Evolutionary conservation across 768 basidiomycete genomes (phyloP).

Genomic region (Boletus insuetus): DNA sequence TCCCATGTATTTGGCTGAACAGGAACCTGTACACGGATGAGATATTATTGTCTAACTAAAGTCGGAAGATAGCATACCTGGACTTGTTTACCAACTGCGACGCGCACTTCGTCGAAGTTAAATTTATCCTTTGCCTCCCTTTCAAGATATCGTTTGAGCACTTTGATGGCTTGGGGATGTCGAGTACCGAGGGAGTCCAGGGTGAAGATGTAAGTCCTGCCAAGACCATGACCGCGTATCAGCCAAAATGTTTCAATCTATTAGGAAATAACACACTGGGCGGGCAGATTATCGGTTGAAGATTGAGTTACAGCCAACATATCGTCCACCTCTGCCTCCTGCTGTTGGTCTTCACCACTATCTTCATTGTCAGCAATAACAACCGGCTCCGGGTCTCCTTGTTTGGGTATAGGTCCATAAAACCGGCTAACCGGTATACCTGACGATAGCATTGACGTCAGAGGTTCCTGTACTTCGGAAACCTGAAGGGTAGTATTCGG

Average conservation of each 20-base stretch:
- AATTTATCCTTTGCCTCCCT: constrained; percentile 79
- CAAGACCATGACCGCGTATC: background rate
- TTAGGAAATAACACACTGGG: constrained; percentile 19
- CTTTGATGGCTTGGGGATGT: constrained; percentile 65
- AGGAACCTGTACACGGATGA: constrained; percentile 60
- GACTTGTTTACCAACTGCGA: constrained; percentile 47
- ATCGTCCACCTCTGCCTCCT: constrained; percentile 32
- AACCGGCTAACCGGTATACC: constrained; percentile 21
- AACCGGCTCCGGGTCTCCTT: background rate
- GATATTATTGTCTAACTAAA: background rate
- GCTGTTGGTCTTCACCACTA: constrained; percentile 26
- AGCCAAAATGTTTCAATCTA: background rate
- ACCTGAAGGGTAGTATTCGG: background rate
- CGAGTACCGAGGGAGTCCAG: constrained; percentile 82
- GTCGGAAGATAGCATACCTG: constrained; percentile 38
- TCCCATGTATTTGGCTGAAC: constrained; percentile 87
- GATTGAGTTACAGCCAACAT: constrained; percentile 27
- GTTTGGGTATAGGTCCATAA: constrained; percentile 14
- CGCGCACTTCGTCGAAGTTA: constrained; percentile 36
- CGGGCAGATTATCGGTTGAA: constrained; percentile 10
- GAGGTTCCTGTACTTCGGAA: background rate
- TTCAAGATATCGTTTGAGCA: constrained; percentile 63
- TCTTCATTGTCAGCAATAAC: constrained; percentile 25
- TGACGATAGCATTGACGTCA: constrained; percentile 6
- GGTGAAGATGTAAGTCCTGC: constrained; percentile 78